Evolutionary conservation across 371 early-diverging fungal species (phyloP).

Genomic region (Rhizomucor pusillus): DNA sequence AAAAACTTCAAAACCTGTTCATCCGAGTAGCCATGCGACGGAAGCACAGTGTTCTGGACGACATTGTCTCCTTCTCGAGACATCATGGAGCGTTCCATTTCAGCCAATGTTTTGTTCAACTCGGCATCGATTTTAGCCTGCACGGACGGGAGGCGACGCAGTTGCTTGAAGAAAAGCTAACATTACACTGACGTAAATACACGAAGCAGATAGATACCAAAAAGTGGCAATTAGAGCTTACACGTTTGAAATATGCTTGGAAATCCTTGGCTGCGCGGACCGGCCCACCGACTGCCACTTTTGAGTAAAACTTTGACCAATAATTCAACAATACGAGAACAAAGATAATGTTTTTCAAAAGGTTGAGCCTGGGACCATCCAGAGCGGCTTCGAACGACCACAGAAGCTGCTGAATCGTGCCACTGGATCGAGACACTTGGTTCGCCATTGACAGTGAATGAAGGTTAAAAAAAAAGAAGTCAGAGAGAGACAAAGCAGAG

Average conservation of each 20-base stretch:
- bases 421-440: no score
- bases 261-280: slow-evolving; percentile 48
- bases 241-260: slow-evolving; percentile 40
- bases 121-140: slow-evolving; percentile 57
- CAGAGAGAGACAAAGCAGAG: no score
- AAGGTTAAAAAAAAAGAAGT: no score
- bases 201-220: not conserved
- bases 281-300: slow-evolving; percentile 57
- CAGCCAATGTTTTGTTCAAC: slow-evolving; percentile 65
- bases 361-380: slow-evolving; percentile 29
- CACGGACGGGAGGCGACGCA: slow-evolving; percentile 55
- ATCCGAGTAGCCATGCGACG: slow-evolving; percentile 62
- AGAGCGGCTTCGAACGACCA: no score
- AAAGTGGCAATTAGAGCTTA: slow-evolving; percentile 11
- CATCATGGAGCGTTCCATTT: slow-evolving; percentile 74
- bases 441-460: no score
- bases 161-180: slow-evolving; percentile 58
- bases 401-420: no score
- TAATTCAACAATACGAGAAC: slow-evolving; percentile 53
- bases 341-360: slow-evolving; percentile 60
- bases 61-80: slow-evolving; percentile 61
- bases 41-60: slow-evolving; percentile 60
- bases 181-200: not conserved
- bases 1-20: slow-evolving; percentile 59
- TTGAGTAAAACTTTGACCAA: slow-evolving; percentile 51